Evolutionary conservation across 176 grass and related monocot species (phyloP), one percentile per base, ranked within the genome.

Genomic region (Oryza coarctata): DNA sequence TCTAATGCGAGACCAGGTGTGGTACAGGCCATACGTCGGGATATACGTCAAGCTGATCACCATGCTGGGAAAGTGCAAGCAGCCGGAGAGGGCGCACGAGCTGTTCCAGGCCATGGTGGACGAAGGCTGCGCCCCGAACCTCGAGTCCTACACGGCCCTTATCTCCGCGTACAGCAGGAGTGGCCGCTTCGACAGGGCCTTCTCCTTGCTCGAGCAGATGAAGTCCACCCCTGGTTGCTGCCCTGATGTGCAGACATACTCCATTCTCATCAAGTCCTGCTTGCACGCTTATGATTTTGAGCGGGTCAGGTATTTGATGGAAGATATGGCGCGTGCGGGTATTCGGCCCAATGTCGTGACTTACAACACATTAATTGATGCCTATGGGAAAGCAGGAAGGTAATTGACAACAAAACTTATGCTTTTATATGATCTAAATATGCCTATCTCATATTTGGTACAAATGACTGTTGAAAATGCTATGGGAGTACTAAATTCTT

Each of bases 41-140:
- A 88, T 95, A 68, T 98, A 95, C 80, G 90, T 91, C 70, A 98
- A 98, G 88, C 93, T 98, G 39, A 95, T 98, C 81, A 90, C 94
- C 58, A 91, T 95, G 93, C 87, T 98, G 13, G 96, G 93, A 20
- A 98, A 95, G 88, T 98, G 96, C 80, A 95, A 89, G 84, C 93
- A 98, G 36, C 88, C 93, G 1, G 87, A 87, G 87, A 93, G 82
- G 65, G 96, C 93, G 43, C 96, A 95, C 57, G 76, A 87, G 74
- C 86, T 98, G 0, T 98, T 98, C 86, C 82, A 93, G 84, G 79
- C 88, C 26, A 98, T 95, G 93, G 28, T 93, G 63, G 90, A 93
- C 36, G 96, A 98, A 77, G 93, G 93, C 34, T 98, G 93, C 44
- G 84, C 88, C 2, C 84, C 92, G 65, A 98, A 93, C 79, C 88